Evolutionary conservation across 345 rosid species (phyloP), one percentile per base, ranked within the genome.

Genomic region (Anastatica hierochuntica): DNA sequence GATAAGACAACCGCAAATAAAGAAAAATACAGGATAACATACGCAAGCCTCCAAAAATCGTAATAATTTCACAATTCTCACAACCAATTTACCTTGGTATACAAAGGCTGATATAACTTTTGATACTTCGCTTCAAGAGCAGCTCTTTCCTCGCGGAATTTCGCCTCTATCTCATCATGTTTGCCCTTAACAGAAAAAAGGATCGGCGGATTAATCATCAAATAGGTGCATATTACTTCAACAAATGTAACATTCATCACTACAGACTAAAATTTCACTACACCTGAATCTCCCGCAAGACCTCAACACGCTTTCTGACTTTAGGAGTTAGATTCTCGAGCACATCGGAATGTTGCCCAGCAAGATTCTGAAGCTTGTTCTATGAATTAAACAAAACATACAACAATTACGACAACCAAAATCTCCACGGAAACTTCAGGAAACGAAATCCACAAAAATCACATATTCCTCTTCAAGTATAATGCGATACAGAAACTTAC

Each of bases 221-320:
- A 33, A 33, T 21, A 9, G 3, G 14, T 46, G 55, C 34, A 62
- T 14, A 52, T 10, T 10, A 13, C 52, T 16, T 19, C 7, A 10
- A n/a, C 15, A 38, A 19, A 52, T 10, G 6, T 5, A 2, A 43
- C 29, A 52, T 17, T 62, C 38, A 62, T 33, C 43, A n/a, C 4
- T 11, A 16, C 38, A 13, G 10, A 24, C 30, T 4, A 24, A 19
- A 2, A 2, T 15, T 12, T 19, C 0, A n/a, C 10, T 58, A 0
- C 34, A 61, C 97, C 90, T 94, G 99, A 62, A 94, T 82, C 77
- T 79, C 99, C 37, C 89, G 69, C 13, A 88, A 82, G 64, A 53
- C 73, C 64, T 88, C 95, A n/a, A 92, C 98, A 19, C 99, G 97
- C 66, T 82, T 80, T 71, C 94, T 79, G 55, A 88, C 82, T 36